phyloP scores from a whole-genome alignment of 306 rosid species.

The Bauhinia variegata region DNA sequence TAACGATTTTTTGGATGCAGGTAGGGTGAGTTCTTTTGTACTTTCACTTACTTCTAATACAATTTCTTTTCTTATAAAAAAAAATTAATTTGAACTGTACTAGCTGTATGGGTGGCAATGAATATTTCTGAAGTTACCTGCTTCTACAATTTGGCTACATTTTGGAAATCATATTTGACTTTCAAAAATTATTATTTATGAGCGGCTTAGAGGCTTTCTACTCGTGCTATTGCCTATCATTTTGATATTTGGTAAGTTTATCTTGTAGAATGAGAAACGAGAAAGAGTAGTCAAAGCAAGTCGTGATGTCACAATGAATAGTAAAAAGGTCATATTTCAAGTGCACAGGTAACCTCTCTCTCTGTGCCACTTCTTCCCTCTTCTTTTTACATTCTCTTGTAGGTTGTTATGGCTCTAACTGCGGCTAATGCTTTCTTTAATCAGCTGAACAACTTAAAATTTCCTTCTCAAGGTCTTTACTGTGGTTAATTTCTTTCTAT shows the following conservation, averaged over 20 bases:
- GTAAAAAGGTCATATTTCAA: constrained; percentile 97
- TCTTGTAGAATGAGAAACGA: constrained; percentile 83
- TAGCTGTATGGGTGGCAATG: constrained; percentile 13
- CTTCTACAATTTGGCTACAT: not conserved
- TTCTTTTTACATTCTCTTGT: not conserved
- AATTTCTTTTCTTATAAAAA: too few species aligned
- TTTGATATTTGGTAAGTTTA: constrained; percentile 26
- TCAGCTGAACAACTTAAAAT: constrained; percentile 22
- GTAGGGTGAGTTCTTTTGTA: too few species aligned
- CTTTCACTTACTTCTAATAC: too few species aligned
- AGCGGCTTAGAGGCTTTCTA: not conserved
- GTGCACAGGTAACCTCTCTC: constrained; percentile 77
- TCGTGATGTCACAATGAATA: constrained; percentile 88
- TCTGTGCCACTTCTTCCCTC: not conserved
- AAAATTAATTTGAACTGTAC: constrained; percentile 13
- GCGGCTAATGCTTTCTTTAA: not conserved
- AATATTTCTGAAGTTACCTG: constrained; percentile 1
- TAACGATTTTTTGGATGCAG: too few species aligned
- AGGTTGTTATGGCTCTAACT: constrained; percentile 7
- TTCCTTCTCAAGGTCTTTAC: not conserved
- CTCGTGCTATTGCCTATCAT: constrained; percentile 14
- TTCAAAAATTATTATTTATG: not conserved
- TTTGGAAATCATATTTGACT: too few species aligned
- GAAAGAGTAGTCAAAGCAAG: constrained; percentile 94
- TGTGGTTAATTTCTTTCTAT: constrained; percentile 7